Evolutionary conservation across 83 land plant species (phyloP).

Genomic region (Thuja plicata): DNA sequence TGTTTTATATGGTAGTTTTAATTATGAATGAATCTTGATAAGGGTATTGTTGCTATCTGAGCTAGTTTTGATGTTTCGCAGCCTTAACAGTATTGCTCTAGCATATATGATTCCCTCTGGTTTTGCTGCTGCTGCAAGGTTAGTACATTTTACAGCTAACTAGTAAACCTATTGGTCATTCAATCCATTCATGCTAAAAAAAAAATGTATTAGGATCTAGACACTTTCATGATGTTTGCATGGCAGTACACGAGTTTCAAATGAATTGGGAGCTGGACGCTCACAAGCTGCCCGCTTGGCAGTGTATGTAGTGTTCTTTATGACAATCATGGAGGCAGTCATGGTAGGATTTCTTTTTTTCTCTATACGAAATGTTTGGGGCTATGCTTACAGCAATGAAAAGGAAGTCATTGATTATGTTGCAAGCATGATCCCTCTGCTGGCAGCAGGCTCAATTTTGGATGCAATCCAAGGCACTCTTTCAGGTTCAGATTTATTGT

Average conservation of each 20-base stretch:
- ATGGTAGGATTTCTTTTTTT: constrained; percentile 17
- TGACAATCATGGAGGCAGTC: constrained; percentile 20
- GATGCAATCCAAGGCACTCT: constrained; percentile 44
- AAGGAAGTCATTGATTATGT: constrained; percentile 34
- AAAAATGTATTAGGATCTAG: neutral
- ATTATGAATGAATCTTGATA: neutral
- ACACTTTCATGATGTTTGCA: neutral
- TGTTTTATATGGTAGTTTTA: neutral
- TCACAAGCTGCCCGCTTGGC: constrained; percentile 32
- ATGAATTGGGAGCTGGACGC: constrained; percentile 34
- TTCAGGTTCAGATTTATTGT: constrained; percentile 23
- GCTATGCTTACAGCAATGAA: constrained; percentile 57
- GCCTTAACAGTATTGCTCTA: constrained; percentile 47
- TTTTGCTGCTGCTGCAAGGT: constrained; percentile 60
- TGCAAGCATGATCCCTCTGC: constrained; percentile 28
- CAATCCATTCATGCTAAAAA: neutral
- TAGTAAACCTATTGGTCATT: neutral
- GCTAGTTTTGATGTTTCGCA: constrained; percentile 12
- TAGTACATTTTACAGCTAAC: neutral
- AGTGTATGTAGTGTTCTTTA: constrained; percentile 13
- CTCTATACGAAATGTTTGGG: constrained; percentile 36
- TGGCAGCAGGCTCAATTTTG: constrained; percentile 40
- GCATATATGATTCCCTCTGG: constrained; percentile 69
- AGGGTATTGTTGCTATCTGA: neutral
- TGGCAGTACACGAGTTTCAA: constrained; percentile 29